Percentiles rank a stretch among this genome's conserved stretches.
phyloP scores from a whole-genome alignment of 192 early-diverging fungal genomes.

The Gigaspora rosea region DNA sequence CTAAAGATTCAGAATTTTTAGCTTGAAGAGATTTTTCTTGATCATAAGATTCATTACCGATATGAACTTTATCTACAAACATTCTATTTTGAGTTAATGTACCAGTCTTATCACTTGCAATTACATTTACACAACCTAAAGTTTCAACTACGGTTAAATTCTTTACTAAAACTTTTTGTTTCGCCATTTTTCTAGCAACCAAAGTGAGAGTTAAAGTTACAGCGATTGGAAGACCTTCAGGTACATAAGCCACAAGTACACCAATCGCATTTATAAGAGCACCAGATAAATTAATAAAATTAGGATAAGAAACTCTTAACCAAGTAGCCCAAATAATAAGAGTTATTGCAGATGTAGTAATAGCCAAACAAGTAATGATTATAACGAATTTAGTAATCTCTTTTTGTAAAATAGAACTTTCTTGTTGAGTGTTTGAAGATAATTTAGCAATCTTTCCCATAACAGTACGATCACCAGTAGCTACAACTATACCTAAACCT shows the following conservation, averaged over 20 bases:
- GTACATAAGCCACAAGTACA: constrained; percentile 52
- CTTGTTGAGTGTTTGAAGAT: constrained; percentile 42
- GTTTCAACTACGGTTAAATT: constrained; percentile 88
- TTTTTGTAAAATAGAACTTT: constrained; percentile 57
- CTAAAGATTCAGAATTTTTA: constrained; percentile 43
- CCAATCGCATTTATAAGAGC: no score
- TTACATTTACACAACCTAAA: constrained; percentile 68
- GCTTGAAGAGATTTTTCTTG: constrained; percentile 37
- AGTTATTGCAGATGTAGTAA: constrained; percentile 50
- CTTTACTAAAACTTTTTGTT: constrained; percentile 73
- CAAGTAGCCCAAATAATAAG: constrained; percentile 57
- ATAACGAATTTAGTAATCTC: constrained; percentile 69
- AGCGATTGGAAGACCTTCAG: constrained; percentile 77
- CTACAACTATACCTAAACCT: constrained; percentile 72
- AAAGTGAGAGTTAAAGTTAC: constrained; percentile 76
- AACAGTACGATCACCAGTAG: constrained; percentile 67
- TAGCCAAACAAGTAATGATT: constrained; percentile 60
- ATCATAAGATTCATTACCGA: constrained; percentile 24
- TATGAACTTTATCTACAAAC: constrained; percentile 49
- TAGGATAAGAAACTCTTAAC: constrained; percentile 35
- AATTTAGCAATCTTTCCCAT: constrained; percentile 76
- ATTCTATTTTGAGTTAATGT: constrained; percentile 84
- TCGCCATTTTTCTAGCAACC: constrained; percentile 75
- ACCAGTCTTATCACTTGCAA: constrained; percentile 90
- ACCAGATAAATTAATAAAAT: no score